phyloP scores from a whole-genome alignment of 306 rosid species.

The Vicia sativa region DNA sequence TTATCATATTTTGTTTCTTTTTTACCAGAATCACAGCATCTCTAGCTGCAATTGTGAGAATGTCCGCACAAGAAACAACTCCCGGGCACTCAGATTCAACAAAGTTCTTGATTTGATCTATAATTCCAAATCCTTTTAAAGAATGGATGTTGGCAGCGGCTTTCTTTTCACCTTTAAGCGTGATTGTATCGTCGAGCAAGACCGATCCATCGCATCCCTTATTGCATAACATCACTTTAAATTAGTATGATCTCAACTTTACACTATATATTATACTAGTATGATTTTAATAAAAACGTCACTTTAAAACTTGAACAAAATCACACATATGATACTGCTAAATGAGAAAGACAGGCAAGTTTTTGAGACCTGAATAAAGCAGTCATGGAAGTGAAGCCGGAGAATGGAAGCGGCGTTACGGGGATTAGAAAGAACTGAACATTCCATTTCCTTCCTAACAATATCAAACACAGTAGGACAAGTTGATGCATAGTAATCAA shows the following conservation, averaged over 20 bases:
- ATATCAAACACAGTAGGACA: constrained; percentile 76
- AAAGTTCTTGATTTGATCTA: constrained; percentile 79
- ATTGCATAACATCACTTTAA: background rate
- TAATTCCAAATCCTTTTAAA: constrained; percentile 60
- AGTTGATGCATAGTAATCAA: constrained; percentile 72
- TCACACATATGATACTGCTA: too few relatives aligned
- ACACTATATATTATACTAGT: too few relatives aligned
- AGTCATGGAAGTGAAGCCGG: constrained; percentile 88
- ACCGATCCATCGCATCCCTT: constrained; percentile 97
- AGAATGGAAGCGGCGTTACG: constrained; percentile 69
- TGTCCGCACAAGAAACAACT: constrained; percentile 91
- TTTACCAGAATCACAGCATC: constrained; percentile 91
- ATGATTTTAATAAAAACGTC: too few relatives aligned
- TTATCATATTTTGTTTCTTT: background rate
- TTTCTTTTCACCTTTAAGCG: constrained; percentile 80
- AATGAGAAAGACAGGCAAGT: too few relatives aligned
- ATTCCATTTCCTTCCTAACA: constrained; percentile 76
- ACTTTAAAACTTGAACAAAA: too few relatives aligned
- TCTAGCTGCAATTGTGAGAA: constrained; percentile 95
- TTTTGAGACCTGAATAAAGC: constrained; percentile 79
- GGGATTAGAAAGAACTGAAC: constrained; percentile 65
- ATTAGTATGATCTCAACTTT: too few relatives aligned
- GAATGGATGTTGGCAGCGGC: constrained; percentile 67
- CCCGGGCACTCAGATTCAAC: constrained; percentile 91
- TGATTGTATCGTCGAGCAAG: constrained; percentile 79